Conservation (phyloP, 805 yeast genomes). For the Candida nemodendra region DNA sequence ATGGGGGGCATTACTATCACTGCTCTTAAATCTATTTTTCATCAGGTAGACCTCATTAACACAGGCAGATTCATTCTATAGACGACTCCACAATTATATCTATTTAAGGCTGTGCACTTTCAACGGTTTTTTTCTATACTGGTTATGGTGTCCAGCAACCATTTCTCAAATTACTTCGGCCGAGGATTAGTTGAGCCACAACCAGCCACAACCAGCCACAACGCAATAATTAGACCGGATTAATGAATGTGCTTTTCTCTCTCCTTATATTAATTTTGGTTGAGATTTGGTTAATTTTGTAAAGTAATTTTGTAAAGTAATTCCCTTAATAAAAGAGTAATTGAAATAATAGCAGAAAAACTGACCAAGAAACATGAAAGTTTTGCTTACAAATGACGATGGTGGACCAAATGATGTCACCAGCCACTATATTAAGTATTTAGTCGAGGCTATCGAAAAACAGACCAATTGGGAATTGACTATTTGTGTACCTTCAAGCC, state of each 20-base stretch:
- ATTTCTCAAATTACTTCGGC: no score
- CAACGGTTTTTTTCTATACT: not conserved
- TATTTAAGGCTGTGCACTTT: not conserved
- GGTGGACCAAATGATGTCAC: slow-evolving; percentile 82
- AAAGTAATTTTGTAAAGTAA: no score
- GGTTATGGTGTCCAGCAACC: slow-evolving; percentile 2
- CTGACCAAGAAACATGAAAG: slow-evolving; percentile 19
- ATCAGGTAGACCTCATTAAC: slow-evolving; percentile 3
- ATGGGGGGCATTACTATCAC: slow-evolving; percentile 94
- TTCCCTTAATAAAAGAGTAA: no score
- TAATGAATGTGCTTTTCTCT: no score
- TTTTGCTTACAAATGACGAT: slow-evolving; percentile 81
- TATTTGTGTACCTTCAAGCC: slow-evolving; percentile 82
- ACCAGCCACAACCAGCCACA: no score
- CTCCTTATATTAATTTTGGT: no score
- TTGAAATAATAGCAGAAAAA: no score
- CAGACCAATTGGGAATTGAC: slow-evolving; percentile 82
- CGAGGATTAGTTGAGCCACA: no score
- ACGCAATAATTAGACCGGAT: no score
- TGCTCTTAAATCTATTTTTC: slow-evolving; percentile 6
- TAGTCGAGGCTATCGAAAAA: slow-evolving; percentile 65
- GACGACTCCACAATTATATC: not conserved
- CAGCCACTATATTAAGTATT: slow-evolving; percentile 82
- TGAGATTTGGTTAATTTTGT: no score
- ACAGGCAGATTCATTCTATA: slow-evolving; percentile 24